Conservation (phyloP, 257 asterid species). For the Leonotis leonurus region DNA sequence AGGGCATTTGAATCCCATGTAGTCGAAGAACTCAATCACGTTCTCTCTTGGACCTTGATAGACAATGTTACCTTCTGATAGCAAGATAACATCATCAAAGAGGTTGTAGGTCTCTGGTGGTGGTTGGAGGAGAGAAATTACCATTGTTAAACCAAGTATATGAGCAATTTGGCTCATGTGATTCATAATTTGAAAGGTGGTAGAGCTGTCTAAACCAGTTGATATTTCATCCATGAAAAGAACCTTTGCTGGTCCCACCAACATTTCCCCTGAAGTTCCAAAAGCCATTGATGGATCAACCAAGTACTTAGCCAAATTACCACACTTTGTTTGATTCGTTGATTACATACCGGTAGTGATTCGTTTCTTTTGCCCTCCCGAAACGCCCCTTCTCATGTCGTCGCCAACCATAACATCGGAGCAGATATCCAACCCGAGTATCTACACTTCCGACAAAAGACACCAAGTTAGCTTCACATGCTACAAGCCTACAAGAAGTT, state of each 20-base stretch:
- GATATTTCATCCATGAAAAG: constrained; percentile 49
- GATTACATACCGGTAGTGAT: constrained; percentile 25
- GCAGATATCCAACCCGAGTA: constrained; percentile 32
- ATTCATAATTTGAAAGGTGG: constrained; percentile 44
- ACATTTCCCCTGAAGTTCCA: constrained; percentile 42
- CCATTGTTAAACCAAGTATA: constrained; percentile 27
- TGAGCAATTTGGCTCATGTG: constrained; percentile 40
- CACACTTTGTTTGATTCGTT: not conserved
- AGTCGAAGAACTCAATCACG: constrained; percentile 33
- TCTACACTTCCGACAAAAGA: not conserved
- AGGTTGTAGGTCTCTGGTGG: constrained; percentile 52
- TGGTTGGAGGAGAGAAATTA: constrained; percentile 53
- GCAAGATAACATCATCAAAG: constrained; percentile 40
- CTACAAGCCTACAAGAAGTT: not conserved
- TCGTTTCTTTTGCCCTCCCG: constrained; percentile 37
- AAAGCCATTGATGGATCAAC: not conserved
- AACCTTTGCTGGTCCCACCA: constrained; percentile 44
- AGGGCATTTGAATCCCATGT: constrained; percentile 45
- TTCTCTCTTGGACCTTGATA: constrained; percentile 52
- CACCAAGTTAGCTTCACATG: not conserved
- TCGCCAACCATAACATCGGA: constrained; percentile 32
- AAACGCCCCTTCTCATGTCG: constrained; percentile 35
- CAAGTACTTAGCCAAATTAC: not conserved
- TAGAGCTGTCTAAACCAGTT: constrained; percentile 53
- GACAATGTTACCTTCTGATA: constrained; percentile 43